Percentiles rank a stretch among this genome's conserved stretches.
Conservation (phyloP, 805 yeast species). For the Pichia pseudocactophila region DNA sequence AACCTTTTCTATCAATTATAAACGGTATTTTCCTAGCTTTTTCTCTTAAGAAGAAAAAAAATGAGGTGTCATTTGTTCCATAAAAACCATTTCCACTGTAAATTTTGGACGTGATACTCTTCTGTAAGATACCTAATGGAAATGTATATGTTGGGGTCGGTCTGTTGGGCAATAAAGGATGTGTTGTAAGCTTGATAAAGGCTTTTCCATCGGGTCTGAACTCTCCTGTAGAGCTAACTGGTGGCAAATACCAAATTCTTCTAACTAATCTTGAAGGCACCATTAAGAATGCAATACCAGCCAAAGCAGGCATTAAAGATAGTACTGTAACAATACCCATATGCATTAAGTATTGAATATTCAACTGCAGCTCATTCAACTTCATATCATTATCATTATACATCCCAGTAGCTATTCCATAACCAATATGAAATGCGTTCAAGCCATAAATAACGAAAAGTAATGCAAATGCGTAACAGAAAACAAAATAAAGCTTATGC, state of each 20-base stretch:
- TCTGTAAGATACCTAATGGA: constrained; percentile 45
- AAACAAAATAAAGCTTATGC: constrained; percentile 64
- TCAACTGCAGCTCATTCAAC: constrained; percentile 18
- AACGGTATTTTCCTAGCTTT: constrained; percentile 48
- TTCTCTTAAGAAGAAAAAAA: constrained; percentile 66
- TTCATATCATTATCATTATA: constrained; percentile 26
- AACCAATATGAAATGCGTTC: constrained; percentile 29
- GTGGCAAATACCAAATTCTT: constrained; percentile 68
- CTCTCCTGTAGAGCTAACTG: constrained; percentile 1
- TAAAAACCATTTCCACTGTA: constrained; percentile 87
- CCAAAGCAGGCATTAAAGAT: constrained; percentile 34
- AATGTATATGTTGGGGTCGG: constrained; percentile 69
- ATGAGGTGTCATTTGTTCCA: constrained; percentile 71
- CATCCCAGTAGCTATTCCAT: constrained; percentile 19
- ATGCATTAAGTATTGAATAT: constrained; percentile 21
- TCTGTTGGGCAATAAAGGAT: constrained; percentile 65
- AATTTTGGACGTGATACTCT: constrained; percentile 56
- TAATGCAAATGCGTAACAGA: constrained; percentile 59
- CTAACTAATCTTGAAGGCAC: constrained; percentile 67
- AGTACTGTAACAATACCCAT: constrained; percentile 28
- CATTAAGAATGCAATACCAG: constrained; percentile 34
- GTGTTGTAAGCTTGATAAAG: constrained; percentile 53
- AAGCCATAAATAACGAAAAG: constrained; percentile 63
- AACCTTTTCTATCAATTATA: constrained; percentile 77
- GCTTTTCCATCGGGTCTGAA: constrained; percentile 39